Percentiles rank a stretch among this genome's conserved stretches.
phyloP scores from a whole-genome alignment of 306 rosid genomes.

The Begonia fuchsioides region DNA sequence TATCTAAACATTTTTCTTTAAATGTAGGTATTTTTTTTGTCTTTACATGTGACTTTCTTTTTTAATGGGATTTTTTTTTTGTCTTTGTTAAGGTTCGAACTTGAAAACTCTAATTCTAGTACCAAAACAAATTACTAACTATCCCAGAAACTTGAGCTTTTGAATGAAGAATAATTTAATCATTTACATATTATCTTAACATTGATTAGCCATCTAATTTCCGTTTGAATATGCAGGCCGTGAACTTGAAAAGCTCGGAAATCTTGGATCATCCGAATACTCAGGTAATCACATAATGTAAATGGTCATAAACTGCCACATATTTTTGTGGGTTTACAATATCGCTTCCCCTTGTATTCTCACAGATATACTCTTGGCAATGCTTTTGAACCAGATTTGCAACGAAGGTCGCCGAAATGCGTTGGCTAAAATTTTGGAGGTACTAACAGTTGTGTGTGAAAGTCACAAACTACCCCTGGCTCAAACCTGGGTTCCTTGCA shows the following conservation, averaged over 20 bases:
- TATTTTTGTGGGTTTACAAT: slow-evolving; percentile 13
- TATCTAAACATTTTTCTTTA: no score
- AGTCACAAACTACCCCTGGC: slow-evolving; percentile 74
- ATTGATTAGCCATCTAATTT: neutral
- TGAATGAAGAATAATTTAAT: no score
- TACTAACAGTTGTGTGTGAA: slow-evolving; percentile 67
- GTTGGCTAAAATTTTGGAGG: slow-evolving; percentile 66
- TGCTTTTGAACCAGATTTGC: slow-evolving; percentile 74
- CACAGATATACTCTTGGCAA: slow-evolving; percentile 72
- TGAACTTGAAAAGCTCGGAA: slow-evolving; percentile 60
- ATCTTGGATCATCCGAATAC: slow-evolving; percentile 46
- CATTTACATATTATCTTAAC: no score
- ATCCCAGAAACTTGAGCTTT: no score
- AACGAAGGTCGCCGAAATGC: slow-evolving; percentile 73
- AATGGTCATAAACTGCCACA: neutral
- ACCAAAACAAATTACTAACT: no score
- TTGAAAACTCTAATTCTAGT: no score
- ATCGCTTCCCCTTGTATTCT: slow-evolving; percentile 33
- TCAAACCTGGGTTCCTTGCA: slow-evolving; percentile 96
- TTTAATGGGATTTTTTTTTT: no score
- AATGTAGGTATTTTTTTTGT: no score
- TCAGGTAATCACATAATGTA: slow-evolving; percentile 34
- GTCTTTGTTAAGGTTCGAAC: no score
- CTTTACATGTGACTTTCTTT: no score
- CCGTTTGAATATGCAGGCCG: slow-evolving; percentile 45